Evolutionary conservation across 768 basidiomycete genomes (phyloP), one percentile per base, ranked within the genome.

Genomic region (Chalciporus sphaerocephalus): DNA sequence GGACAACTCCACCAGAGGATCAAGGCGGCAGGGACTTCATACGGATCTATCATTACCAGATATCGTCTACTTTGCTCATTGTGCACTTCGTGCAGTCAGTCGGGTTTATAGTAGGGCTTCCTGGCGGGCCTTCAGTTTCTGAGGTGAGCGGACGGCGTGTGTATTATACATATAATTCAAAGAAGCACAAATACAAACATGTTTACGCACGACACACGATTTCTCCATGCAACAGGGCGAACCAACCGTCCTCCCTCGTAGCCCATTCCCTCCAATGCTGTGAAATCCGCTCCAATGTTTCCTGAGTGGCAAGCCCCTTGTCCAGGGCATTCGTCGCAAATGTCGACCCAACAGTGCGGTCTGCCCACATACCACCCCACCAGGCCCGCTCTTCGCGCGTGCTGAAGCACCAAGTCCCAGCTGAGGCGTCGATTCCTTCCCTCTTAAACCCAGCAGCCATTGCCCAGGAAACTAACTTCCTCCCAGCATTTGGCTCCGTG

Each of bases 351-450:
- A 68, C 48, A 2, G 60, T 63, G 5, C 74, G 54, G 13, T 70
- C 70, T 10, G 70, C 69, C 70, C 69, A 72, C 28, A 67, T 23
- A 11, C 50, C 58, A 5, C 69, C 59, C 66, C 66, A 74, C 68
- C 68, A 74, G 10, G 50, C 55, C 0, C 65, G 58, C 25, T 74
- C 71, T 45, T 69, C 68, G 0, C 58, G 43, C 0, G 61, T 65
- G 40, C 58, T 64, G 52, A 50, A 73, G 54, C 69, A 70, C 71
- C 64, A 69, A 21, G 63, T 58, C 3, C 69, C 64, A 0, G 55
- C 62, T 8, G 58, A 59, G 37, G 59, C 46, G 1, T 56, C 59
- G 20, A 74, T 61, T 12, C 55, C 48, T 1, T 42, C 46, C 4
- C 59, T 41, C 7, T 54, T 42, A 28, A 70, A 68, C 9, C 72